Evolutionary conservation across 768 basidiomycete genomes (phyloP), one percentile per base, ranked within the genome.

Genomic region (Calocybe cyanea): DNA sequence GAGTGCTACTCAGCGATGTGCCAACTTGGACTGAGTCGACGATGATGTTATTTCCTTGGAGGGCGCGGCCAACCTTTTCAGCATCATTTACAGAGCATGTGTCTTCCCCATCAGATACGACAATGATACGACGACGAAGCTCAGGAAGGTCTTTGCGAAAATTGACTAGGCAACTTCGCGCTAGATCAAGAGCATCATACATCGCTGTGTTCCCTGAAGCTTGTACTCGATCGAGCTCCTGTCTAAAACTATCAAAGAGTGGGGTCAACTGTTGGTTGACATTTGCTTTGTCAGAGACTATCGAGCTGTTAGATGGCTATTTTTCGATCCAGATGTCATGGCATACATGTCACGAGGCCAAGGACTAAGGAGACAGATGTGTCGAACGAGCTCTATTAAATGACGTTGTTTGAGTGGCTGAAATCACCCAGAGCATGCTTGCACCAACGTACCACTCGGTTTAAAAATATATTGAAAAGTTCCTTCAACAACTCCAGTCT

Each of bases 11-110:
- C 13, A 41, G 48, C 14, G 3, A 15, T 9, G 44, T 13, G 8
- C 62, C 62, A 6, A 63, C 62, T 42, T 63, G 62, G 17, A 61
- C 60, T 0, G 60, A 63, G 38, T 63, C 62, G 3, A 63, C 62
- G 7, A 56, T 44, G 21, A 63, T 48, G 1, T 41, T 38, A 17
- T 48, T 51, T 17, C 51, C 41, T 23, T 60, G 56, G 7, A 61
- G 32, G 0, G 53, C 47, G 11, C 25, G 37, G 20, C 57, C 58
- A 4, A 61, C 62, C 9, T 61, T 54, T n/a, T 40, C 19, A 1
- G 56, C 34, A 1, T 45, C 28, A 8, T 28, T 33, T 23, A 35
- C 37, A 1, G 59, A 61, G 41, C 45, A 56, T 20, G 62, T 63
- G 38, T 63, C 62, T 24, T 57, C 55, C 0, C 62, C 62, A 38